A percentile compares a stretch with the other conserved stretches of the same genome.
phyloP scores from a whole-genome alignment of 345 rosid species.

The Turritis glabra region DNA sequence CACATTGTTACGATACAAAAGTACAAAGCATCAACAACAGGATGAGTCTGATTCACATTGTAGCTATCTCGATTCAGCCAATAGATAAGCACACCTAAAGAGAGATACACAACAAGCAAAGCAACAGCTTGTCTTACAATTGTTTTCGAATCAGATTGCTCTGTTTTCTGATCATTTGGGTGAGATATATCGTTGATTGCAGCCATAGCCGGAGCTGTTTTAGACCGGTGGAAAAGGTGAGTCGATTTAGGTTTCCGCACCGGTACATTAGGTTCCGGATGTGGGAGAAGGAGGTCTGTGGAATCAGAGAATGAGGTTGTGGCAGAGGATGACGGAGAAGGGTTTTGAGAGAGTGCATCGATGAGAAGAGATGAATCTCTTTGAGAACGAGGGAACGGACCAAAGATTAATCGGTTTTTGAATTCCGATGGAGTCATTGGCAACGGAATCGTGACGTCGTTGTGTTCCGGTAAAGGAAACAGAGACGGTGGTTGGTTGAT shows the following conservation, averaged over 20 bases:
- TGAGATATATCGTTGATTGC: constrained; percentile 51
- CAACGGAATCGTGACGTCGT: constrained; percentile 57
- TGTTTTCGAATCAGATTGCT: constrained; percentile 46
- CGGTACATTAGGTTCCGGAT: constrained; percentile 42
- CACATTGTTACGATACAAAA: constrained; percentile 96
- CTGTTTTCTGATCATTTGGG: constrained; percentile 46
- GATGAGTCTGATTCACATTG: constrained; percentile 62
- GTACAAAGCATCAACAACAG: constrained; percentile 86
- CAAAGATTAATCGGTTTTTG: constrained; percentile 71
- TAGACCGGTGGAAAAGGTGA: constrained; percentile 63
- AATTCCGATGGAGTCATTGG: constrained; percentile 69
- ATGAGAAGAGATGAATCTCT: constrained; percentile 45
- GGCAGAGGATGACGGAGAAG: constrained; percentile 51
- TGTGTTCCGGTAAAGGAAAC: constrained; percentile 65
- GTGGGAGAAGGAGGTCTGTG: constrained; percentile 32
- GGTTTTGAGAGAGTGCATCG: constrained; percentile 50
- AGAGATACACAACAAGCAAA: constrained; percentile 58
- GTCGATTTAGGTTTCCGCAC: constrained; percentile 37
- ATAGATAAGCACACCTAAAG: constrained; percentile 71
- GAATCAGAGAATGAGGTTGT: constrained; percentile 49
- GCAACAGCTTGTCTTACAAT: constrained; percentile 59
- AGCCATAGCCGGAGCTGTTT: constrained; percentile 85
- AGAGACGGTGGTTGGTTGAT: constrained; percentile 41
- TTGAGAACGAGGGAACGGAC: constrained; percentile 49
- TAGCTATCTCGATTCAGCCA: constrained; percentile 59